phyloP scores from a whole-genome alignment of 192 early-diverging fungal genomes.

The Gonapodya sp. region DNA sequence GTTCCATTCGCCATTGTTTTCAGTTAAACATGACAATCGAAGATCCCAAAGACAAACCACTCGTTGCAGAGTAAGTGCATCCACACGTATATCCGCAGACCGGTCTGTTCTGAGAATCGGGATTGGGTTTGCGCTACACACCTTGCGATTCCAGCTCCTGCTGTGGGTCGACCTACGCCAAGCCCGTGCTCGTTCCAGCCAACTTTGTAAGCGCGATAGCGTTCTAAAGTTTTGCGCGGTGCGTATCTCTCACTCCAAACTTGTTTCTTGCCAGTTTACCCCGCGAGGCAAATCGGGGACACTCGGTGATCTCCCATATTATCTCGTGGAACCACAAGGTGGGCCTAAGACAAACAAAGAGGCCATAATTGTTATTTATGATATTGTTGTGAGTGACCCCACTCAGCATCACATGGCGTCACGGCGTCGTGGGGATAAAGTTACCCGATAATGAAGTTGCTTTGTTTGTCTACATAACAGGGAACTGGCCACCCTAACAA shows the following conservation, averaged over 20 bases:
- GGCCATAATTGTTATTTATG: slow-evolving; percentile 7
- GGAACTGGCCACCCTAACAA: slow-evolving; percentile 6
- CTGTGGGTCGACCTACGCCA: not conserved
- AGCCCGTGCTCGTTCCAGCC: slow-evolving; percentile 8
- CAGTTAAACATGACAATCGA: not conserved
- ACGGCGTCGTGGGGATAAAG: not conserved
- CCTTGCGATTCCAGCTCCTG: not conserved
- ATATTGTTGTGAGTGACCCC: not conserved
- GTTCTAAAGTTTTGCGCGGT: not conserved
- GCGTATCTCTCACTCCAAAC: not conserved
- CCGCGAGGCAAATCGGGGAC: not conserved
- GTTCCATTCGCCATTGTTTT: no score
- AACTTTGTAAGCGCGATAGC: not conserved
- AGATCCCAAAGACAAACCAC: slow-evolving; percentile 9
- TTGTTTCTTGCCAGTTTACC: not conserved
- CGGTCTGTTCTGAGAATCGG: not conserved
- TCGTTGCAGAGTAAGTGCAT: slow-evolving; percentile 1
- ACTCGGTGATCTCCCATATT: not conserved
- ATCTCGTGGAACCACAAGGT: slow-evolving; percentile 6
- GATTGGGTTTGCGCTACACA: not conserved
- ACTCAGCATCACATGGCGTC: not conserved
- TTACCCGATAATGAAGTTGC: no score
- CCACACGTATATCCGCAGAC: not conserved
- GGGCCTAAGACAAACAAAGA: not conserved
- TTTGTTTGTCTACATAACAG: not conserved